phyloP scores from a whole-genome alignment of 352 stramenopile genomes.

The Phytopythium montanum region DNA sequence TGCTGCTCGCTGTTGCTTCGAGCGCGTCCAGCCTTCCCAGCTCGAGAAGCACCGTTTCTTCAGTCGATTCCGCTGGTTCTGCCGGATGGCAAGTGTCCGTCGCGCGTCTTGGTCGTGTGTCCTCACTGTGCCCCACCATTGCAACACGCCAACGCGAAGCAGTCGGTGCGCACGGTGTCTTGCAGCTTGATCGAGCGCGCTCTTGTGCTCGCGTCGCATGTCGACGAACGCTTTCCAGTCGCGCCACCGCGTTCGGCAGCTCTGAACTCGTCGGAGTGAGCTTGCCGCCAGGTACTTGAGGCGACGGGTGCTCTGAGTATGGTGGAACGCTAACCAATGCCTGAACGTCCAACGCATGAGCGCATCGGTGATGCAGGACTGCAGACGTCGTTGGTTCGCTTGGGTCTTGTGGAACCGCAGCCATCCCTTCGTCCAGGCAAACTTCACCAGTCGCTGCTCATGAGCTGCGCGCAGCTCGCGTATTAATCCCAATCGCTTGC shows the following conservation, averaged over 20 bases:
- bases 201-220: neutral
- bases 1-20: neutral
- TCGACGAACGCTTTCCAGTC: neutral
- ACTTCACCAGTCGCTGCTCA: slow-evolving; percentile 14
- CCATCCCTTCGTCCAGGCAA: slow-evolving; percentile 16
- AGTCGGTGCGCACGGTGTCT: slow-evolving; percentile 12
- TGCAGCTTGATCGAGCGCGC: slow-evolving; percentile 10
- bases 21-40: slow-evolving; percentile 13
- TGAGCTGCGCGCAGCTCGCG: slow-evolving; percentile 4
- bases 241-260: neutral
- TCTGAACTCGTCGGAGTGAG: neutral
- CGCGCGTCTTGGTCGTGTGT: slow-evolving; percentile 17
- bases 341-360: neutral
- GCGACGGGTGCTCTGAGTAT: neutral
- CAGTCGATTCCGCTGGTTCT: slow-evolving; percentile 14
- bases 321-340: neutral
- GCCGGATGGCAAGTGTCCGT: slow-evolving; percentile 17
- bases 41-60: slow-evolving; percentile 19
- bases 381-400: neutral
- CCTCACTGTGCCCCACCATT: slow-evolving; percentile 18
- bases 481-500: neutral
- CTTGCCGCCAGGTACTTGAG: neutral
- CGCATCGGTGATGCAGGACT: neutral
- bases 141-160: slow-evolving; percentile 18
- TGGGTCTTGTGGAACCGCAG: slow-evolving; percentile 5